A percentile compares a stretch with the other conserved stretches of the same genome.
phyloP scores from a whole-genome alignment of 768 basidiomycete species.

The Exsudoporus frostii region DNA sequence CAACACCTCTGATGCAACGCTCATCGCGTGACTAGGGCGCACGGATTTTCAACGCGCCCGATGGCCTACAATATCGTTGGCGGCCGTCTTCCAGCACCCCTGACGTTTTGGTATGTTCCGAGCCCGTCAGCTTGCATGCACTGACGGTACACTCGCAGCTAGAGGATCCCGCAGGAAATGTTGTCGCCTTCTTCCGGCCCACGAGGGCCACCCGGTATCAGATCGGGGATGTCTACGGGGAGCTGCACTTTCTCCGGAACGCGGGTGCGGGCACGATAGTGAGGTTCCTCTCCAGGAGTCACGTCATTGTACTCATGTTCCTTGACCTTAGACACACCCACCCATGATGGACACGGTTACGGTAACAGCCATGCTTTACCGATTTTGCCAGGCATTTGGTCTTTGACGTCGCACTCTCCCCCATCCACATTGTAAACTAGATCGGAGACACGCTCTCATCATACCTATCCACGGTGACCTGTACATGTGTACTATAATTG shows the following conservation, averaged over 20 bases:
- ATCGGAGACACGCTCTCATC: slow-evolving; percentile 28
- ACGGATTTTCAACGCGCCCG: slow-evolving; percentile 77
- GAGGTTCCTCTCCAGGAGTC: slow-evolving; percentile 24
- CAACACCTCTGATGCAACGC: slow-evolving; percentile 8
- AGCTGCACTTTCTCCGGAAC: slow-evolving; percentile 76
- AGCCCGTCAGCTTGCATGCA: slow-evolving; percentile 1
- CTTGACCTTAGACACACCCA: slow-evolving; percentile 63
- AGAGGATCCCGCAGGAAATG: slow-evolving; percentile 62
- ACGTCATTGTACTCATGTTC: slow-evolving; percentile 23
- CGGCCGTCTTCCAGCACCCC: slow-evolving; percentile 56
- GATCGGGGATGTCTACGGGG: slow-evolving; percentile 83
- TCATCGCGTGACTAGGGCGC: slow-evolving; percentile 42
- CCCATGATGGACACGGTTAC: slow-evolving; percentile 89
- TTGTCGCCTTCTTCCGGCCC: slow-evolving; percentile 79
- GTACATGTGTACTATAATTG: slow-evolving; percentile 32
- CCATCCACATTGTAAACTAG: slow-evolving; percentile 33
- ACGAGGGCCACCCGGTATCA: slow-evolving; percentile 77
- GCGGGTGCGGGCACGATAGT: slow-evolving; percentile 84
- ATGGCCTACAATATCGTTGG: slow-evolving; percentile 80
- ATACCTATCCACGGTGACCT: slow-evolving; percentile 27
- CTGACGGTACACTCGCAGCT: slow-evolving; percentile 44
- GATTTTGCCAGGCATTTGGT: slow-evolving; percentile 60
- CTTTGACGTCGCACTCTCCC: slow-evolving; percentile 33
- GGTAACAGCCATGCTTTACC: slow-evolving; percentile 82
- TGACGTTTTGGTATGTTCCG: slow-evolving; percentile 56